Percentiles rank a stretch among this genome's conserved stretches.
Conservation (phyloP, 768 basidiomycete species). For the Tylopilus subfusipes region DNA sequence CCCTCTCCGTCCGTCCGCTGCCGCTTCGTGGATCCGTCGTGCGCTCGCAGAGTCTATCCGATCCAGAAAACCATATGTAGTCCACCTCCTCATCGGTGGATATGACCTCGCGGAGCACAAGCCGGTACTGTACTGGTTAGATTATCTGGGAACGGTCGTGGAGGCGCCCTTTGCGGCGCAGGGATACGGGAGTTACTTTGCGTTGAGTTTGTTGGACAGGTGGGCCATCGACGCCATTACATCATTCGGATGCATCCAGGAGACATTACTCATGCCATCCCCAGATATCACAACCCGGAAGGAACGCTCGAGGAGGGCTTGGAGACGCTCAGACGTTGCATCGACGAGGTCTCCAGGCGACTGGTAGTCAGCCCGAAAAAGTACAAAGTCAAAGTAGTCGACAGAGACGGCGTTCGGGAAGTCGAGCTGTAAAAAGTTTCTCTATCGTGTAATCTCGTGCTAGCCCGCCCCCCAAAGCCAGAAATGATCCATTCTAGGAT, state of each 20-base stretch:
- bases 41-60: slow-evolving; percentile 86
- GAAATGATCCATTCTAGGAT: slow-evolving; percentile 18
- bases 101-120: slow-evolving; percentile 73
- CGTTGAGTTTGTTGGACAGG: slow-evolving; percentile 88
- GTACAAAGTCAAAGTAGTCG: slow-evolving; percentile 89
- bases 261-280: neutral
- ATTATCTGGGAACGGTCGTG: slow-evolving; percentile 88
- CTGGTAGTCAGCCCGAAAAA: slow-evolving; percentile 73
- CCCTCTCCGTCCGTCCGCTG: slow-evolving; percentile 84
- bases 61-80: slow-evolving; percentile 81
- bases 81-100: slow-evolving; percentile 91
- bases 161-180: slow-evolving; percentile 92
- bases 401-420: slow-evolving; percentile 85
- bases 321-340: slow-evolving; percentile 77
- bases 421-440: slow-evolving; percentile 55
- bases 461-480: neutral
- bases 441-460: slow-evolving; percentile 5
- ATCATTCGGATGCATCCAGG: neutral
- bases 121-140: slow-evolving; percentile 91
- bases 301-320: slow-evolving; percentile 84
- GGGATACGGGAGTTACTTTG: slow-evolving; percentile 93
- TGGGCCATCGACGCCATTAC: slow-evolving; percentile 29
- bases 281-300: slow-evolving; percentile 87
- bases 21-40: slow-evolving; percentile 93
- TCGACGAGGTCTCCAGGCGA: slow-evolving; percentile 83